phyloP scores from a whole-genome alignment of 495 filamentous ascomycete genomes.

The Tuber indicum region DNA sequence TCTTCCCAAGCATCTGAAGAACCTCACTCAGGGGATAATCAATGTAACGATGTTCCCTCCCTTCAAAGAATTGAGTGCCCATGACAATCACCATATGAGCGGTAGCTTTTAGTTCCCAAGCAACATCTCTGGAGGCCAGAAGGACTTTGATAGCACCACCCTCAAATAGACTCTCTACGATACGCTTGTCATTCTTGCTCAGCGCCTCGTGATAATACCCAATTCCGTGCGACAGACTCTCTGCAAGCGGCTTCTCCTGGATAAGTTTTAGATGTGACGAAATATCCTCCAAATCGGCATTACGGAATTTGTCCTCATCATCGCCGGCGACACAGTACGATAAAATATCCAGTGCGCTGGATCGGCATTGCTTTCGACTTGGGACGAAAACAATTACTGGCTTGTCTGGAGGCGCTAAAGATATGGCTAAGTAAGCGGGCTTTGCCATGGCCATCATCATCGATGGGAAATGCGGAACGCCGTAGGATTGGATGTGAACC shows the following conservation, averaged over 20 bases:
- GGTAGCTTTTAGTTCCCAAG: conserved; percentile 86
- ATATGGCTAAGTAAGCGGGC: conserved; percentile 77
- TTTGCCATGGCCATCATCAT: conserved; percentile 98
- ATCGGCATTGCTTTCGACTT: conserved; percentile 81
- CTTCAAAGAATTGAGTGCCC: conserved; percentile 98
- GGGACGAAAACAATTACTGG: conserved; percentile 88
- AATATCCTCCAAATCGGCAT: conserved; percentile 72
- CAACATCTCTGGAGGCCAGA: conserved; percentile 86
- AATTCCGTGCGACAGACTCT: conserved; percentile 90
- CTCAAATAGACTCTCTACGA: conserved; percentile 83
- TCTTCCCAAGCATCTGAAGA: conserved; percentile 99
- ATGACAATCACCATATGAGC: conserved; percentile 92
- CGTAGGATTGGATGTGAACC: conserved; percentile 91
- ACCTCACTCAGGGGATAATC: conserved; percentile 94
- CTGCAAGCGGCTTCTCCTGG: conserved; percentile 77
- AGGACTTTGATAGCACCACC: conserved; percentile 91
- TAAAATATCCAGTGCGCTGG: conserved; percentile 82
- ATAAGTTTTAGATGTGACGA: conserved; percentile 71
- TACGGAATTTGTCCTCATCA: conserved; percentile 87
- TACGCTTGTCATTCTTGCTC: conserved; percentile 78
- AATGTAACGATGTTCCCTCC: conserved; percentile 92
- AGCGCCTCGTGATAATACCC: conserved; percentile 96
- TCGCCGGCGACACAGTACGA: conserved; percentile 78
- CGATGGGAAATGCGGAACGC: conserved; percentile 93
- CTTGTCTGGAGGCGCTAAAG: conserved; percentile 78